Evolutionary conservation across 345 rosid genomes (phyloP).

Genomic region (Sapria himalayana): DNA sequence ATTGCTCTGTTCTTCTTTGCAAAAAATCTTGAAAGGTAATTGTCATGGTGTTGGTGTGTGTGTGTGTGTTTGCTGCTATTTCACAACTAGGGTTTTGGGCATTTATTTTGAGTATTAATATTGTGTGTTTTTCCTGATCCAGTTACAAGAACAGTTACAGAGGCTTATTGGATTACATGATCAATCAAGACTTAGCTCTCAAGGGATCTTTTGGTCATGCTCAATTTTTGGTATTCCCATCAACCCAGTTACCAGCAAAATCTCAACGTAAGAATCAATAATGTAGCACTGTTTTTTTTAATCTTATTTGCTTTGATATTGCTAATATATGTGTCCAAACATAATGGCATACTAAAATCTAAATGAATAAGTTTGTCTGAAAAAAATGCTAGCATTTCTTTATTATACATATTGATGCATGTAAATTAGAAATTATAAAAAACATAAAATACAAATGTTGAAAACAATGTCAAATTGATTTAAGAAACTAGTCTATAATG

Average conservation of each 20-base stretch:
- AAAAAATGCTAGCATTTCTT: too few species aligned
- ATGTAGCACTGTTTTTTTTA: neutral
- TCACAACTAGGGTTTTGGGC: too few species aligned
- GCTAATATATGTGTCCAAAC: too few species aligned
- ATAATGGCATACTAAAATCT: too few species aligned
- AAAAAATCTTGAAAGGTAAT: conserved; percentile 61
- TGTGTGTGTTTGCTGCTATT: neutral
- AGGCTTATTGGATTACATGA: conserved; percentile 56
- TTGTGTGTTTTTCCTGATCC: conserved; percentile 13
- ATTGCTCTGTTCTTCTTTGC: conserved; percentile 96
- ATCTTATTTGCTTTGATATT: neutral
- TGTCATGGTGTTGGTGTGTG: conserved; percentile 2
- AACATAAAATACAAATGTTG: too few species aligned
- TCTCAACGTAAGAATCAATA: conserved; percentile 59
- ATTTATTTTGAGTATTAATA: conserved; percentile 4
- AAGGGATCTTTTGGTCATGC: conserved; percentile 52
- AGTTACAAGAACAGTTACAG: conserved; percentile 71
- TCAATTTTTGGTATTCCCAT: conserved; percentile 71
- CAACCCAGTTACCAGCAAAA: conserved; percentile 63
- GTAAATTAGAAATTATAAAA: too few species aligned
- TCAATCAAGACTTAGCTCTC: conserved; percentile 65
- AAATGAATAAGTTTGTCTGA: too few species aligned
- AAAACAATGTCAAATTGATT: too few species aligned
- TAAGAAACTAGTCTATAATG: too few species aligned
- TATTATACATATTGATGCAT: too few species aligned